phyloP scores from a whole-genome alignment of 2,329 filamentous ascomycete genomes.

The Colletotrichum liaoningense region DNA sequence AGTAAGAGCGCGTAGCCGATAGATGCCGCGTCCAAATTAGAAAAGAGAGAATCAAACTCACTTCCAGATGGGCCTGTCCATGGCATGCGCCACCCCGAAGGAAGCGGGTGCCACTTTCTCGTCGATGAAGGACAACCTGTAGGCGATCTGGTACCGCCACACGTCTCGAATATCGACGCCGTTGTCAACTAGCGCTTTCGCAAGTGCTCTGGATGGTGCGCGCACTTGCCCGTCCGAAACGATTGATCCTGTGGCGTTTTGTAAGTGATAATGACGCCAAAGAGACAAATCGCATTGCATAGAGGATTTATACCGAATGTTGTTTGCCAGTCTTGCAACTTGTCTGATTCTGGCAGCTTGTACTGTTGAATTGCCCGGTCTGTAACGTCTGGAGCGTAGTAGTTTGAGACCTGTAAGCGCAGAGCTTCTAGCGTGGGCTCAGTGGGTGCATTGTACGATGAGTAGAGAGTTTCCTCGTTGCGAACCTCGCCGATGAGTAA shows the following conservation, averaged over 20 bases:
- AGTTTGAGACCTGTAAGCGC: constrained; percentile 52
- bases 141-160: constrained; percentile 56
- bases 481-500: constrained; percentile 56
- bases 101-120: constrained; percentile 49
- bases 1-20: not conserved
- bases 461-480: constrained; percentile 57
- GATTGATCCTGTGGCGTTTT: constrained; percentile 39
- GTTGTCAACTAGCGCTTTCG: constrained; percentile 43
- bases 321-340: constrained; percentile 49
- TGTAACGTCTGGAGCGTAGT: constrained; percentile 53
- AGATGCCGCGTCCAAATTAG: not conserved
- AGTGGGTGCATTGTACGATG: constrained; percentile 50
- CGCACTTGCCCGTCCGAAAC: constrained; percentile 54
- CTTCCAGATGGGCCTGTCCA: constrained; percentile 57
- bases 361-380: constrained; percentile 50
- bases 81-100: constrained; percentile 50
- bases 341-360: constrained; percentile 42
- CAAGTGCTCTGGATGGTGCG: constrained; percentile 48
- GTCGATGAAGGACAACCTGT: constrained; percentile 54
- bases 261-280: not conserved
- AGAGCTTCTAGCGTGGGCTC: constrained; percentile 48
- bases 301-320: constrained; percentile 46
- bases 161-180: constrained; percentile 48
- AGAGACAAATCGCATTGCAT: not conserved
- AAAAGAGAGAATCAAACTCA: constrained; percentile 41